A percentile compares a stretch with the other conserved stretches of the same genome.
These are phyloP conservation scores for Moricandia arvensis DNA, from an alignment of 345 rosid species.

Conservation along the genomic window DNA sequence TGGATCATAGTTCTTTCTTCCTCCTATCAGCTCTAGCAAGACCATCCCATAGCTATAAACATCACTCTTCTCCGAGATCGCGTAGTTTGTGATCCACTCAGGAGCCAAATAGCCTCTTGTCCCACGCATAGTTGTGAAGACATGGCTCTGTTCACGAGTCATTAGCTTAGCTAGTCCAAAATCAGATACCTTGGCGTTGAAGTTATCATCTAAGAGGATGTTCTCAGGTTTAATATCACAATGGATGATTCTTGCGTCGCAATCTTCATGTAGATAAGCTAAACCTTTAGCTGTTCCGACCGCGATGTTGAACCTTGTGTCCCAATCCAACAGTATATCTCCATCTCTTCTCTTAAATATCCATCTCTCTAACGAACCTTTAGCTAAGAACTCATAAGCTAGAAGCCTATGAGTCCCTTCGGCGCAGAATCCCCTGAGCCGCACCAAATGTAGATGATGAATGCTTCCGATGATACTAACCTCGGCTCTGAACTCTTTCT, in stretches of 20 bases:
- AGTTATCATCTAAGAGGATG: constrained; percentile 75
- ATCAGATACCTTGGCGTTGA: constrained; percentile 87
- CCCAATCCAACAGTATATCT: constrained; percentile 60
- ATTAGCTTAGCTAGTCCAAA: constrained; percentile 90
- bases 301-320: constrained; percentile 72
- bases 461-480: constrained; percentile 89
- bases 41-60: constrained; percentile 93
- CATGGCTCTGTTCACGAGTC: constrained; percentile 91
- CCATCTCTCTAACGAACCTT: constrained; percentile 88
- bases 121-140: constrained; percentile 85
- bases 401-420: constrained; percentile 86
- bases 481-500: constrained; percentile 93
- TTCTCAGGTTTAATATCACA: constrained; percentile 96
- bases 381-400: constrained; percentile 81
- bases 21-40: constrained; percentile 78
- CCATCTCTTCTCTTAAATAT: constrained; percentile 60
- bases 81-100: constrained; percentile 92
- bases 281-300: constrained; percentile 85
- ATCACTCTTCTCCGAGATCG: constrained; percentile 91
- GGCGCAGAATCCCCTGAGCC: constrained; percentile 82
- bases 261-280: constrained; percentile 90
- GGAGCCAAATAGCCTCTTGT: constrained; percentile 96
- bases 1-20: constrained; percentile 75
- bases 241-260: constrained; percentile 76
- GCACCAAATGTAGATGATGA: constrained; percentile 87